phyloP scores from a whole-genome alignment of 257 asterid genomes.

The Solanum acaule region DNA sequence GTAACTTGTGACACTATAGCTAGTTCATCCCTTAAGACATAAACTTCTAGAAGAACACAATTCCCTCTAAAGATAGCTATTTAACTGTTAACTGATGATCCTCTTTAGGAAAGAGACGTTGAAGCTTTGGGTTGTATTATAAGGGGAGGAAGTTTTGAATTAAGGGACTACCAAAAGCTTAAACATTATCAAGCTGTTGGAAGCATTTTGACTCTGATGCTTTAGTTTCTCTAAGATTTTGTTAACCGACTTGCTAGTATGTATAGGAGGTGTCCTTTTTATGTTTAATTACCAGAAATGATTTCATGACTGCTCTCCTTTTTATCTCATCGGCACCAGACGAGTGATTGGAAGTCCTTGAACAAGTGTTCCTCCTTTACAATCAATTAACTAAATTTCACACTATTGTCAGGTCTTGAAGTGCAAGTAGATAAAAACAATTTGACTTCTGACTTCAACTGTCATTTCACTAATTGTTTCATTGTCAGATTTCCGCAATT shows the following conservation, averaged over 20 bases:
- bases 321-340: not conserved
- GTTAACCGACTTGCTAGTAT: not conserved
- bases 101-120: not conserved
- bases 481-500: slow-evolving; percentile 30
- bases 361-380: not conserved
- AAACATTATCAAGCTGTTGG: not conserved
- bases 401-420: not conserved
- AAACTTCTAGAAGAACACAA: not conserved
- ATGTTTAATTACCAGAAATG: not conserved
- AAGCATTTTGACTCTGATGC: not conserved
- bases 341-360: not conserved
- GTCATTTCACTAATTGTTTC: not conserved
- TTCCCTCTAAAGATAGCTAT: not conserved
- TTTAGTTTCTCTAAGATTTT: not conserved
- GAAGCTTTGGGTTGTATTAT: not conserved
- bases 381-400: not conserved
- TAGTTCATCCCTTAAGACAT: not conserved
- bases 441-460: not conserved
- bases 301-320: not conserved
- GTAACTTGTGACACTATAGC: not conserved
- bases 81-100: not conserved
- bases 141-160: not conserved
- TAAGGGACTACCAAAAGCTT: not conserved
- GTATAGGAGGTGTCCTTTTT: not conserved
- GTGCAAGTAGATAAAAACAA: not conserved